Conservation (phyloP, 176 grass and related monocot genomes). For the Bromus sterilis region DNA sequence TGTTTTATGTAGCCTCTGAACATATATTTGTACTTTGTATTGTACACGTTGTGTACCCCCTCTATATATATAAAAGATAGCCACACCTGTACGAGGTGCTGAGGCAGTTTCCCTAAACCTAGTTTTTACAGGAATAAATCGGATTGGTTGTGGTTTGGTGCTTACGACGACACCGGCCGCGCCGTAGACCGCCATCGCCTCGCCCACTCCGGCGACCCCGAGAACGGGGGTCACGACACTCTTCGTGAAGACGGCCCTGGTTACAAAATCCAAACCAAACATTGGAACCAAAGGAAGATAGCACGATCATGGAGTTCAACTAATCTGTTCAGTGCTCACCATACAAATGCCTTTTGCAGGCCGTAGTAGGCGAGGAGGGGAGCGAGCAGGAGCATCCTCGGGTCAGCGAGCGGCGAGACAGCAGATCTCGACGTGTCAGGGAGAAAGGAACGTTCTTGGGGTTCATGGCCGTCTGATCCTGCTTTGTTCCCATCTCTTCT, state of each 20-base stretch:
- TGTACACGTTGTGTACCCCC: too few species aligned
- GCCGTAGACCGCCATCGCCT: neutral
- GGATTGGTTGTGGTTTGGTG: neutral
- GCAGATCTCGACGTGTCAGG: neutral
- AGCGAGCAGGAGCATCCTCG: neutral
- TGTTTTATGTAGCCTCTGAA: too few species aligned
- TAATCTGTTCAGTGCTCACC: neutral
- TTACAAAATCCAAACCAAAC: neutral
- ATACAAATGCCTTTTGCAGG: neutral
- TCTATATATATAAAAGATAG: too few species aligned
- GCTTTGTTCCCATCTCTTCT: neutral
- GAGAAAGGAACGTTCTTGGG: neutral
- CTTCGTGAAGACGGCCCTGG: neutral
- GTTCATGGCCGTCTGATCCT: neutral
- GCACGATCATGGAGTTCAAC: neutral
- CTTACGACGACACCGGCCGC: neutral
- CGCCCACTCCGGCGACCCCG: slow-evolving; percentile 1
- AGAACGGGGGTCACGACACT: neutral
- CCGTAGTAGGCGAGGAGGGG: slow-evolving; percentile 11
- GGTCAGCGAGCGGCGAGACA: neutral
- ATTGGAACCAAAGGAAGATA: too few species aligned
- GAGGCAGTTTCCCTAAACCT: too few species aligned
- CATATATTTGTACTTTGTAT: too few species aligned
- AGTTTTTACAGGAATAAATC: too few species aligned
- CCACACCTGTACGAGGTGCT: too few species aligned